Conservation (phyloP, 2,329 filamentous ascomycete genomes). For the Aspergillus sergii region DNA sequence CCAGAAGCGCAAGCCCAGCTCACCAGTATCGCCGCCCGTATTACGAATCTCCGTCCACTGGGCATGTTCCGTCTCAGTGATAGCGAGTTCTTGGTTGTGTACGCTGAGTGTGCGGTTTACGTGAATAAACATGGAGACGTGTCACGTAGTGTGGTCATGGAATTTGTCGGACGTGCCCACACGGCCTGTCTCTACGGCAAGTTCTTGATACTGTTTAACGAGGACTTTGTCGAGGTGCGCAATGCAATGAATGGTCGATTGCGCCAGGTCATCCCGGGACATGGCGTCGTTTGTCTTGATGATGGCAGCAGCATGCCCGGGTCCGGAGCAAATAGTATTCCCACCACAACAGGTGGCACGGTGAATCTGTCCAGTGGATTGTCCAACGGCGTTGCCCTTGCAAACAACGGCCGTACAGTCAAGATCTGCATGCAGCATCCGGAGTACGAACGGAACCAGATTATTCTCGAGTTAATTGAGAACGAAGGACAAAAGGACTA, state of each 20-base stretch:
- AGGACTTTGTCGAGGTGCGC: slow-evolving; percentile 94
- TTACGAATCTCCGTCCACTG: slow-evolving; percentile 80
- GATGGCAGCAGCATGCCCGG: slow-evolving; percentile 60
- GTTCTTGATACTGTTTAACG: slow-evolving; percentile 90
- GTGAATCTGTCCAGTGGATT: slow-evolving; percentile 31
- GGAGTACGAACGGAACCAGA: slow-evolving; percentile 77
- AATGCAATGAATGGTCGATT: slow-evolving; percentile 95
- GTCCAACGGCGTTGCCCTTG: slow-evolving; percentile 38
- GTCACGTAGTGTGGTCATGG: slow-evolving; percentile 91
- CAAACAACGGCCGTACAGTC: slow-evolving; percentile 66
- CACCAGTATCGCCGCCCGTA: slow-evolving; percentile 79
- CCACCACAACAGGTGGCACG: slow-evolving; percentile 38
- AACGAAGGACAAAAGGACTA: slow-evolving; percentile 77
- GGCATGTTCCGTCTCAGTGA: slow-evolving; percentile 97
- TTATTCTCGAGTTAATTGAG: slow-evolving; percentile 87
- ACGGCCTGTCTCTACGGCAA: slow-evolving; percentile 87
- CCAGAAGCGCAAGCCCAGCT: slow-evolving; percentile 64
- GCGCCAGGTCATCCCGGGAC: slow-evolving; percentile 89
- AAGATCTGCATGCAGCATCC: slow-evolving; percentile 97
- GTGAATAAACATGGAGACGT: slow-evolving; percentile 98
- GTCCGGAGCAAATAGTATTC: slow-evolving; percentile 45
- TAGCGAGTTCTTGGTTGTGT: slow-evolving; percentile 88
- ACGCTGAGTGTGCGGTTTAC: slow-evolving; percentile 95
- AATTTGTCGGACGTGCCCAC: slow-evolving; percentile 93
- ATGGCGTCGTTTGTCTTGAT: slow-evolving; percentile 87